Evolutionary conservation across 306 rosid genomes (phyloP).

Genomic region (Prunus mira): DNA sequence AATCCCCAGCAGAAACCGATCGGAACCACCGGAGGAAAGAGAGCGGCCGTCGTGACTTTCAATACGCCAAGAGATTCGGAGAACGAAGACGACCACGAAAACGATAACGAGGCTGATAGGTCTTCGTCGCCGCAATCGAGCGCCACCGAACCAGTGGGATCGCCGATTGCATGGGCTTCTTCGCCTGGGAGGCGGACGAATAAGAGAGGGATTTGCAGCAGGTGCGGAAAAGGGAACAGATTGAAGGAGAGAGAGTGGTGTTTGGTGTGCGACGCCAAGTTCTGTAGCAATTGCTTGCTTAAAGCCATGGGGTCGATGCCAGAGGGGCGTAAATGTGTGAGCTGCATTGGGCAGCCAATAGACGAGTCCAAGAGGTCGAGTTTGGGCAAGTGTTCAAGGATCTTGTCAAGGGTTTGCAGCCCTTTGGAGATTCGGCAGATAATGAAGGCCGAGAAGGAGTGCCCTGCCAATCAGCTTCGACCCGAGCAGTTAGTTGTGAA

Average conservation of each 20-base stretch:
- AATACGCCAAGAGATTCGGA: slow-evolving; percentile 60
- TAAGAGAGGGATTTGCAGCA: slow-evolving; percentile 58
- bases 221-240: slow-evolving; percentile 70
- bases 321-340: slow-evolving; percentile 84
- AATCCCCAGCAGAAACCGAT: slow-evolving; percentile 11
- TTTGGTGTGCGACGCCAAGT: slow-evolving; percentile 73
- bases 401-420: slow-evolving; percentile 70
- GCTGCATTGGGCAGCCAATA: slow-evolving; percentile 73
- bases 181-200: slow-evolving; percentile 12
- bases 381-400: slow-evolving; percentile 72
- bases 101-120: slow-evolving; percentile 44
- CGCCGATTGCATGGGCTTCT: slow-evolving; percentile 27
- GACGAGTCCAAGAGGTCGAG: slow-evolving; percentile 62
- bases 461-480: slow-evolving; percentile 73
- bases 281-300: slow-evolving; percentile 69
- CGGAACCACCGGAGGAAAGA: slow-evolving; percentile 27
- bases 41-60: slow-evolving; percentile 56
- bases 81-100: slow-evolving; percentile 44
- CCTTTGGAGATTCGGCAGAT: slow-evolving; percentile 86
- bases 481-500: slow-evolving; percentile 85
- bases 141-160: slow-evolving; percentile 54
- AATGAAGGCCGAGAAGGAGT: slow-evolving; percentile 84
- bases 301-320: slow-evolving; percentile 98
- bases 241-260: slow-evolving; percentile 80
- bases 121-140: slow-evolving; percentile 48